phyloP scores from a whole-genome alignment of 2,329 filamentous ascomycete genomes.

The Ophiosphaerella herpotricha region DNA sequence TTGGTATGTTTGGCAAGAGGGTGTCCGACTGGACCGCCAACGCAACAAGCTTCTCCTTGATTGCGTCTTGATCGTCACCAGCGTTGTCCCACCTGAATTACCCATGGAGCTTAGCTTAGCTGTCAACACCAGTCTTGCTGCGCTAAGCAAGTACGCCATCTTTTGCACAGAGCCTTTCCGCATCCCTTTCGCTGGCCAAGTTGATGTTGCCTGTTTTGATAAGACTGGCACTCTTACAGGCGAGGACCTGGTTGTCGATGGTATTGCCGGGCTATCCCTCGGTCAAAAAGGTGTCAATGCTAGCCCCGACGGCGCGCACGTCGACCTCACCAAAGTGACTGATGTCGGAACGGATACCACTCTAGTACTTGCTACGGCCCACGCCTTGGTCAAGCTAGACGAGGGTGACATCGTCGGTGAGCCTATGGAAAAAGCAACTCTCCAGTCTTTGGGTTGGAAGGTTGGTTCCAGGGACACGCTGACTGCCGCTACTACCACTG shows the following conservation, averaged over 20 bases:
- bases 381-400: constrained; percentile 93
- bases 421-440: constrained; percentile 97
- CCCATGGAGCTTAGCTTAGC: constrained; percentile 98
- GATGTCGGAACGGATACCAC: constrained; percentile 80
- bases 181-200: constrained; percentile 92
- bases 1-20: constrained; percentile 99
- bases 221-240: constrained; percentile 97
- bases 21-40: constrained; percentile 91
- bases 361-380: constrained; percentile 89
- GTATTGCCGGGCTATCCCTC: constrained; percentile 86
- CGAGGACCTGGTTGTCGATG: constrained; percentile 95
- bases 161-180: constrained; percentile 99
- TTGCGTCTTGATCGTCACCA: constrained; percentile 96
- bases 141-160: constrained; percentile 92
- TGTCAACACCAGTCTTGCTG: constrained; percentile 95
- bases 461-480: constrained; percentile 89
- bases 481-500: constrained; percentile 65
- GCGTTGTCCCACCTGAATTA: constrained; percentile 95
- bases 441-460: constrained; percentile 86
- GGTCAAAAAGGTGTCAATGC: constrained; percentile 68
- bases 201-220: constrained; percentile 97
- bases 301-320: constrained; percentile 82
- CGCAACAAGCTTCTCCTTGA: constrained; percentile 96
- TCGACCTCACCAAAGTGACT: constrained; percentile 72
- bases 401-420: constrained; percentile 97